Evolutionary conservation across 225 moss, liverwort and hornwort species (phyloP).

Genomic region (Pleurozium schreberi): DNA sequence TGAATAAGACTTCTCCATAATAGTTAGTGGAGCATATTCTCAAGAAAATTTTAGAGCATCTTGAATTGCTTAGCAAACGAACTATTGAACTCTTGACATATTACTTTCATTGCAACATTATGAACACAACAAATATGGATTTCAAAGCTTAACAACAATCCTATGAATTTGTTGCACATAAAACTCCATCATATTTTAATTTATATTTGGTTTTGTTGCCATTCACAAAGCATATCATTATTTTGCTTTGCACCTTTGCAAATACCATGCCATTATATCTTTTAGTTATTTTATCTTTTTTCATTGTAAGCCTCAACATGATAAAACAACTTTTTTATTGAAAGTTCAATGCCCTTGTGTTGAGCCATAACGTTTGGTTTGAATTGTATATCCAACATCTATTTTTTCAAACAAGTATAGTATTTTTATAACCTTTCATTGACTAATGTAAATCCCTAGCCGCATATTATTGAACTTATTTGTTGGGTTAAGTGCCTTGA

Average conservation of each 20-base stretch:
- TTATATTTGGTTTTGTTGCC: background rate
- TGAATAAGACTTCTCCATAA: too few species aligned
- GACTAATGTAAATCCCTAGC: background rate
- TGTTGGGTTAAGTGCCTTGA: background rate
- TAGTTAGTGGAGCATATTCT: too few species aligned
- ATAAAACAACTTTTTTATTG: background rate
- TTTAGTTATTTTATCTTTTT: background rate
- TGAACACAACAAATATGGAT: background rate
- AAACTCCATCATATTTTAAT: background rate
- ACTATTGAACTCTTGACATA: background rate
- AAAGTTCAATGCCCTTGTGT: accelerated
- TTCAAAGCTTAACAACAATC: accelerated
- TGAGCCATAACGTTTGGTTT: too few species aligned
- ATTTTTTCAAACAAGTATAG: accelerated
- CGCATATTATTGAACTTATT: background rate
- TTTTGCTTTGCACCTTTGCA: too few species aligned
- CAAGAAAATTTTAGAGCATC: too few species aligned
- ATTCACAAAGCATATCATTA: background rate
- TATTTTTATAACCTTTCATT: background rate
- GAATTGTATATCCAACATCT: background rate
- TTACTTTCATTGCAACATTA: background rate
- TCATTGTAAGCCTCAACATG: background rate
- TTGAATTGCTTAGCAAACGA: accelerated
- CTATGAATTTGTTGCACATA: accelerated
- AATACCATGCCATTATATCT: accelerated